Percentiles rank a stretch among this genome's conserved stretches.
Conservation (phyloP, 305 asterid genomes). For the Solanum hybrid region DNA sequence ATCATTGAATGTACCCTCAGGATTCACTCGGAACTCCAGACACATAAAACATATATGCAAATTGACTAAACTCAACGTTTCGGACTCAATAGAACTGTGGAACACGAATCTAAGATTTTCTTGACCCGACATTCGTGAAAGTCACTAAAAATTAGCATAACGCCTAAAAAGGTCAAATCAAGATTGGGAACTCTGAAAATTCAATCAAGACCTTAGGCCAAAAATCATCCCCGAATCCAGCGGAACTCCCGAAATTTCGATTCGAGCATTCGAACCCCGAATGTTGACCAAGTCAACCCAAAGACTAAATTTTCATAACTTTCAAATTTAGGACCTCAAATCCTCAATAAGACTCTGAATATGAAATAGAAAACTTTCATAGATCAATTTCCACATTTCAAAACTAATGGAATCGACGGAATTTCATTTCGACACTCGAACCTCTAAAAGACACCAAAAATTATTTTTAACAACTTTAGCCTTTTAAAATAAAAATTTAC, state of each 20-base stretch:
- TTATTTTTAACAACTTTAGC: not conserved
- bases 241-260: not conserved
- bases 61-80: no score
- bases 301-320: no score
- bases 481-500: no score
- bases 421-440: not conserved
- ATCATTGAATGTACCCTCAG: not conserved
- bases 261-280: no score
- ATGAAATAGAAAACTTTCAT: not conserved
- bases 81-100: not conserved
- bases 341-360: not conserved
- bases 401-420: not conserved
- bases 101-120: not conserved
- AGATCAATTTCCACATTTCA: not conserved
- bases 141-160: not conserved
- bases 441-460: not conserved
- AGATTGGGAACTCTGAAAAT: not conserved
- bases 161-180: not conserved
- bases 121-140: not conserved
- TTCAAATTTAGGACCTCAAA: not conserved
- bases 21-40: not conserved
- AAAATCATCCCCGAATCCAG: not conserved
- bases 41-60: not conserved
- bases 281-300: not conserved
- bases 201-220: not conserved